A percentile compares a stretch with the other conserved stretches of the same genome.
These are phyloP conservation scores for Podaxis carcinomalis DNA, from an alignment of 768 basidiomycete genomes.

Conservation along the genomic window DNA sequence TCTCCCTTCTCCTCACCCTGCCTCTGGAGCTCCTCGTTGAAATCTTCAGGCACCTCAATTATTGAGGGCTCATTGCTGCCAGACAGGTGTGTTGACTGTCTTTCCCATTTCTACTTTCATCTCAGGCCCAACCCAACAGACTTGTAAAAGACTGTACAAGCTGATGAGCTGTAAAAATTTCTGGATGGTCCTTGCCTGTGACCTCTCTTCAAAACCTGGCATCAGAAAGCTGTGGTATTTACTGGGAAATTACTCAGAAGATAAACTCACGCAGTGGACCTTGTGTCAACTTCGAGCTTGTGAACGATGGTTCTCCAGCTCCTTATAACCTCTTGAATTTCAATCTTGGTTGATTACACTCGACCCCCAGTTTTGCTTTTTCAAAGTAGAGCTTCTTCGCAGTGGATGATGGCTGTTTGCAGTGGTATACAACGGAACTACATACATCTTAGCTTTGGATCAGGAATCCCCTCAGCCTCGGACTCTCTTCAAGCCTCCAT, in stretches of 20 bases:
- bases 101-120: too few species aligned
- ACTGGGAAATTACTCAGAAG: neutral
- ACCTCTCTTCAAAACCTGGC: neutral
- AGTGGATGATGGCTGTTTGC: neutral
- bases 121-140: neutral
- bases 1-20: neutral
- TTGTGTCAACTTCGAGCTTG: neutral
- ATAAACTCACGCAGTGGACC: neutral
- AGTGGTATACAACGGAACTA: neutral
- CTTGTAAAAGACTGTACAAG: neutral
- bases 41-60: neutral
- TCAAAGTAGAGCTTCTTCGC: neutral
- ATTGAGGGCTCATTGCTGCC: neutral
- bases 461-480: neutral
- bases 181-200: neutral
- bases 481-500: neutral
- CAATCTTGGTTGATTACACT: neutral
- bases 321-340: neutral
- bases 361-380: neutral
- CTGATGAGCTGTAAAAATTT: neutral
- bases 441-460: neutral
- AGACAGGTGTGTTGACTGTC: neutral
- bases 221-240: neutral
- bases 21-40: neutral
- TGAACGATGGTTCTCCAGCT: neutral